Base-by-base conservation (phyloP, 225 moss, liverwort and hornwort genomes). In the Rhytidiadelphus loreus region DNA sequence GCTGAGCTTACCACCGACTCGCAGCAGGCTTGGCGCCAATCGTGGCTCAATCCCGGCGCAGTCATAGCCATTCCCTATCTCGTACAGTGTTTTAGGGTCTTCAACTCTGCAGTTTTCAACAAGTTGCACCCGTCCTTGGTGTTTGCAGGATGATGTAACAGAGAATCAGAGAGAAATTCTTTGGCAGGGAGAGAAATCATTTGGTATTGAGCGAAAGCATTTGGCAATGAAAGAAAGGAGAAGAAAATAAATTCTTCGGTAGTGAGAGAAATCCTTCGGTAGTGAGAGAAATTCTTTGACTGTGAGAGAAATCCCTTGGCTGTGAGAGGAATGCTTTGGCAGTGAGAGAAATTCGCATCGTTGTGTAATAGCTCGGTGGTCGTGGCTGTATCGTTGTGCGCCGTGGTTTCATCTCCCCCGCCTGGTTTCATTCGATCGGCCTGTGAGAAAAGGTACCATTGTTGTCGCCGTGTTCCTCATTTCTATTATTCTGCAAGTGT, bases 401-500 rank as follows among this genome's bases (percentile, higher is more conserved):
- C 68, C 44, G 20, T 56, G 56, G 43, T 26, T 86, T 53, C 65
- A 18, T 44, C 39, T 41, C 12, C 52, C 4, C 16, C 55, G 41
- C 66, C 26, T 44, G 66, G 30, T 41, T 64, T 56, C 56, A 25
- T 86, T 53, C 19, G 43, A 65, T 43, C 56, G 66, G 58, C 56
- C 26, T 56, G 20, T 37, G 18, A 68, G 79, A 57, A 26, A 16
- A 69, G 87, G 69, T 80, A 68, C 44, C 20, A 58, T 52, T 5
- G 9, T 46, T 73, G 46, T 85, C 26, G 73, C 73, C 69, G 17
- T 63, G 44, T 68, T 57, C 44, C 65, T 80, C 35, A 33, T 43
- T 68, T 86, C 57, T 66, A 91, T 94, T 63, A 90, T 93, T 39
- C 92, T 89, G 71, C 90, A 88, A 70, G 61, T 93, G 88, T 90